These are phyloP conservation scores for Hydnomerulius pinastri DNA, from an alignment of 768 basidiomycete genomes.

Conservation along the genomic window DNA sequence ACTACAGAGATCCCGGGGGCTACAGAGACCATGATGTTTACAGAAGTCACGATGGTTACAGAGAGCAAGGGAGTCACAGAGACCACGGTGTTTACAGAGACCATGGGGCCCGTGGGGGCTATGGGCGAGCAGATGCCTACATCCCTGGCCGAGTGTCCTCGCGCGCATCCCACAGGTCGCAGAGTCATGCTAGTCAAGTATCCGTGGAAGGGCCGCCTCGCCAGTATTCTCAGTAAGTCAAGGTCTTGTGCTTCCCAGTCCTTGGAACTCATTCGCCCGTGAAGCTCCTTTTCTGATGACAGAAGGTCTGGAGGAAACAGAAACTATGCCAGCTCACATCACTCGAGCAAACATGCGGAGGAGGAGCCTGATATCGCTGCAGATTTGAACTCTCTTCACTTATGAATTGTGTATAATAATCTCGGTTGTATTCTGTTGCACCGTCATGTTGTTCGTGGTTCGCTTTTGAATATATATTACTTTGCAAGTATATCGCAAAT, in stretches of 20 bases:
- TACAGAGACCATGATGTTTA: constrained; percentile 3
- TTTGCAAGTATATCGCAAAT: neutral
- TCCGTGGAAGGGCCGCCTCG: constrained; percentile 15
- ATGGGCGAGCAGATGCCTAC: constrained; percentile 11
- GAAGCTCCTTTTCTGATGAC: constrained; percentile 27
- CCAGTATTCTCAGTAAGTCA: constrained; percentile 22
- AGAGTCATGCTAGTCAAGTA: constrained; percentile 20
- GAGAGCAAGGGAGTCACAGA: constrained; percentile 17
- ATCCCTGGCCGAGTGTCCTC: constrained; percentile 25
- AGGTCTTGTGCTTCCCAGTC: neutral
- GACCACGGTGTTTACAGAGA: constrained; percentile 1
- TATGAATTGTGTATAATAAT: constrained; percentile 19
- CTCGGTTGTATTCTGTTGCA: constrained; percentile 5
- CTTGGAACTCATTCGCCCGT: neutral
- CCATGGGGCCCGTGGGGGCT: constrained; percentile 3
- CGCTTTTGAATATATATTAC: neutral
- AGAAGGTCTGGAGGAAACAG: constrained; percentile 22
- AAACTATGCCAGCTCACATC: constrained; percentile 17
- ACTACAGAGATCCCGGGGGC: constrained; percentile 8
- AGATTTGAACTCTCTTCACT: constrained; percentile 23
- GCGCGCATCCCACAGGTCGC: constrained; percentile 28
- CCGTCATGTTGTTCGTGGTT: constrained; percentile 1
- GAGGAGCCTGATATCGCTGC: constrained; percentile 26
- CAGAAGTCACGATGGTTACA: constrained; percentile 14
- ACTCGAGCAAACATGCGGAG: constrained; percentile 14